Conservation (phyloP, 768 basidiomycete genomes). For the Pseudohyphozyma bogoriensis region DNA sequence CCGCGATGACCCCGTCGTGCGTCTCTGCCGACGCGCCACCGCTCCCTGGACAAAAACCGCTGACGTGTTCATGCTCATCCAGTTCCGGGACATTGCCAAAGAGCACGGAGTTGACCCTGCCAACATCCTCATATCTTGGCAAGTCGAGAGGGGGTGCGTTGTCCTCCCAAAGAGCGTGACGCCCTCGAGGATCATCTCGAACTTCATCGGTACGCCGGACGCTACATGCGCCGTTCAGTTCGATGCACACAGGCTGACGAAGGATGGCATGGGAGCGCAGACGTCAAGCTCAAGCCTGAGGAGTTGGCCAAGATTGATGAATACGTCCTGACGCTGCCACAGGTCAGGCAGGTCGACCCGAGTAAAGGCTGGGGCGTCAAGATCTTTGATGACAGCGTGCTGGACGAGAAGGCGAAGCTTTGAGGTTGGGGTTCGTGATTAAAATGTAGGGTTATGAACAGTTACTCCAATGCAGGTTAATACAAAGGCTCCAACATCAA, state of each 20-base stretch:
- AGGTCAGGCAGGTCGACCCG: conserved; percentile 20
- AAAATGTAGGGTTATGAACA: too few relatives aligned
- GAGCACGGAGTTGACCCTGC: conserved; percentile 53
- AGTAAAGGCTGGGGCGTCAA: conserved; percentile 20
- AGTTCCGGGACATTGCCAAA: conserved; percentile 33
- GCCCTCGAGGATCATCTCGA: conserved; percentile 52
- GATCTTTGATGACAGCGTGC: conserved; percentile 19
- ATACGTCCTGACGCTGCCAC: conserved; percentile 2
- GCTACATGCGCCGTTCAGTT: not conserved
- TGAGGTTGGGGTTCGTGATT: too few relatives aligned
- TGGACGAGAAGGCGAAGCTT: too few relatives aligned
- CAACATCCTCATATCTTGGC: conserved; percentile 77
- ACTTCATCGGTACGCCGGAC: conserved; percentile 40
- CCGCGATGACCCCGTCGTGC: conserved; percentile 50
- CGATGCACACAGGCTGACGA: too few relatives aligned
- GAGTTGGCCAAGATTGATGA: conserved; percentile 16
- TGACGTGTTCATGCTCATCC: not conserved
- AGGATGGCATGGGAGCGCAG: not conserved
- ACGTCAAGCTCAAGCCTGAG: conserved; percentile 8
- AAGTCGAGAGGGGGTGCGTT: conserved; percentile 58
- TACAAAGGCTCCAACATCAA: too few relatives aligned
- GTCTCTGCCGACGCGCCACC: not conserved
- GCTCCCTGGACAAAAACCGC: not conserved
- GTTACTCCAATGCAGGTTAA: too few relatives aligned
- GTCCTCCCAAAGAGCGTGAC: conserved; percentile 72